phyloP scores from a whole-genome alignment of 441 rosid species.

The Capsella rubella region DNA sequence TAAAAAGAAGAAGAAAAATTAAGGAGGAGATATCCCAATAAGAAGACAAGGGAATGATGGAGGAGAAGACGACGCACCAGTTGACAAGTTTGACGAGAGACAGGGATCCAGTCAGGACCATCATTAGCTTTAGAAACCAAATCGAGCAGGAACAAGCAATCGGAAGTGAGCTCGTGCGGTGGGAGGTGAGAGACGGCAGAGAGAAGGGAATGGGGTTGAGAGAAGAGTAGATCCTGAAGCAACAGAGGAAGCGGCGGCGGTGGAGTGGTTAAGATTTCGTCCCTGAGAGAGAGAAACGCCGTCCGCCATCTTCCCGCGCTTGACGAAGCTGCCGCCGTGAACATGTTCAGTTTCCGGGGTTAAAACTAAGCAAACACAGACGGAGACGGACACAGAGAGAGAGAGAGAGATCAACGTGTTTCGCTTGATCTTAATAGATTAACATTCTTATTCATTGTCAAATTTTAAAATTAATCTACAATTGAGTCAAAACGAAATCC shows the following conservation, averaged over 20 bases:
- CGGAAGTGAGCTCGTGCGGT: constrained; percentile 56
- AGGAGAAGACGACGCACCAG: constrained; percentile 45
- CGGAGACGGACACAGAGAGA: neutral
- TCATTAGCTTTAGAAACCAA: constrained; percentile 56
- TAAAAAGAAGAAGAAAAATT: neutral
- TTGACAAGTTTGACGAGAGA: constrained; percentile 49
- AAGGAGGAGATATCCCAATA: constrained; percentile 6
- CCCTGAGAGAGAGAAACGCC: constrained; percentile 77
- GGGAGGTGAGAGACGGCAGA: constrained; percentile 73
- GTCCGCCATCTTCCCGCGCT: constrained; percentile 72
- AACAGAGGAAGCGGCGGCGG: constrained; percentile 54
- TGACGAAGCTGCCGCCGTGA: constrained; percentile 48
- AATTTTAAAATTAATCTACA: no score
- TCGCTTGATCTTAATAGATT: neutral
- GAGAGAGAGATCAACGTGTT: neutral
- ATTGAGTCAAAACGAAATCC: no score
- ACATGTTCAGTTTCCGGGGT: constrained; percentile 24
- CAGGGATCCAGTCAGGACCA: constrained; percentile 42
- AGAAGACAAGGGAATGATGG: neutral
- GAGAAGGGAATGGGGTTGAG: constrained; percentile 57
- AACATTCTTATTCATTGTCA: no score
- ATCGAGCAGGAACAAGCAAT: constrained; percentile 57
- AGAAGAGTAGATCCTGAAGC: constrained; percentile 65
- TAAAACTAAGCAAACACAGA: neutral
- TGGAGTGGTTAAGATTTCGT: constrained; percentile 65